A percentile compares a stretch with the other conserved stretches of the same genome.
These are phyloP conservation scores for Aspergillus sclerotialis DNA, from an alignment of 2,329 filamentous ascomycete species.

Conservation along the genomic window DNA sequence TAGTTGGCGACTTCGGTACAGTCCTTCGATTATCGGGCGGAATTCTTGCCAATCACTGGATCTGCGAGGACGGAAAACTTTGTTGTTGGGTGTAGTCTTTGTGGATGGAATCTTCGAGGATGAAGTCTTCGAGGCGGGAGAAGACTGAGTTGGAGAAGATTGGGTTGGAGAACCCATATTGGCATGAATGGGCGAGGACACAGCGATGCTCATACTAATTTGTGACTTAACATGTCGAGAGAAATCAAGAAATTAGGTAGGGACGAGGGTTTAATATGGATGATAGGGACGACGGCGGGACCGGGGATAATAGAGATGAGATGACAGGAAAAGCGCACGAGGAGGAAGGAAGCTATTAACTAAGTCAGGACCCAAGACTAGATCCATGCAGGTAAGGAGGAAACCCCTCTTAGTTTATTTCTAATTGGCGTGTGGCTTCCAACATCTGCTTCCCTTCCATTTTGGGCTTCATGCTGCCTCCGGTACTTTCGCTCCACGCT, in stretches of 20 bases:
- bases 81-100: no score
- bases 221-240: no score
- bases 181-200: conserved; percentile 14
- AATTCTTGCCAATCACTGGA: conserved; percentile 32
- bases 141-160: conserved; percentile 7
- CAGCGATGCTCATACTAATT: no score
- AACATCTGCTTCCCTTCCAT: conserved; percentile 17
- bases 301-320: no score
- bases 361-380: background rate
- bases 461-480: conserved; percentile 27
- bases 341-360: conserved; percentile 6
- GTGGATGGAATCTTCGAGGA: conserved; percentile 12
- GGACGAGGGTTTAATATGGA: background rate
- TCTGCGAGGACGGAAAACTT: conserved; percentile 27
- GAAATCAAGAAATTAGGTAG: background rate
- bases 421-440: no score
- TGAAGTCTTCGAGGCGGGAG: conserved; percentile 9
- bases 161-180: conserved; percentile 12
- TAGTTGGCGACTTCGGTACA: conserved; percentile 29
- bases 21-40: conserved; percentile 26
- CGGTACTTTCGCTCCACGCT: conserved; percentile 21
- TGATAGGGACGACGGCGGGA: conserved; percentile 13
- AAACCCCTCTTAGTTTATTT: no score
- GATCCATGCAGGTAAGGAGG: no score
- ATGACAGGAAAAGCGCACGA: conserved; percentile 19